Base-by-base conservation (phyloP, 2,329 filamentous ascomycete genomes). In the Hirsutella rhossiliensis region DNA sequence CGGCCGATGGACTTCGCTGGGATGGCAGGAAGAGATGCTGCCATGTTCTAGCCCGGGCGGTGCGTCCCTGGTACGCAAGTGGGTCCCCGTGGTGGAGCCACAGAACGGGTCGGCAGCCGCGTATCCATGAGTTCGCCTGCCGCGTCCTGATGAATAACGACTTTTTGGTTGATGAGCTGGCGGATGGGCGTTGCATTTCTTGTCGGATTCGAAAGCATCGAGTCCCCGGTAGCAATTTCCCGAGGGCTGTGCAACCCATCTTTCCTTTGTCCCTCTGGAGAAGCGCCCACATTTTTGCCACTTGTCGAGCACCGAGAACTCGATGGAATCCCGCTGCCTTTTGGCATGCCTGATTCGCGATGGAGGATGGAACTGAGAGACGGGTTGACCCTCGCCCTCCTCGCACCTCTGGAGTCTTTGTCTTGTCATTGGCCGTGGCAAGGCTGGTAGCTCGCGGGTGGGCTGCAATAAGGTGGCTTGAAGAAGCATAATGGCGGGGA, bases 1-100 rank as follows among this genome's bases (percentile, higher is more conserved):
- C 27, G 65, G 67, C 19, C 54, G 53, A 13, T 75, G 71, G 71
- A 66, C 66, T 43, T 61, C 63, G 1, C 55, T 75, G 32, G 71
- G 71, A 44, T 75, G 72, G 72, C 62, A 66, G 40, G 72, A 75
- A 53, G 63, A 68, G 47, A 51, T 64, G 29, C 40, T 61, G 13
- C 50, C 57, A 1, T 61, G 62, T 29, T 61, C 60, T 31, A 62
- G 62, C 20, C 58, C 60, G 18, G 67, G 71, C 42, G 60, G 62
- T n/a, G 65, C 67, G 20, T 54, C 59, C 39, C 59, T 73, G 27
- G 57, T 62, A 29, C 68, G 70, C 38, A 65, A 58, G 44, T 73
- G 70, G 70, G 53, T 63, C 38, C 68, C 69, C 3, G 54, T 66
- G 29, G 46, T 51, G 42, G 52, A 55, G 5, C 41, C 44, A 15